Base-by-base conservation (phyloP, 371 early-diverging fungal species). In the Rhizopus microsporus region DNA sequence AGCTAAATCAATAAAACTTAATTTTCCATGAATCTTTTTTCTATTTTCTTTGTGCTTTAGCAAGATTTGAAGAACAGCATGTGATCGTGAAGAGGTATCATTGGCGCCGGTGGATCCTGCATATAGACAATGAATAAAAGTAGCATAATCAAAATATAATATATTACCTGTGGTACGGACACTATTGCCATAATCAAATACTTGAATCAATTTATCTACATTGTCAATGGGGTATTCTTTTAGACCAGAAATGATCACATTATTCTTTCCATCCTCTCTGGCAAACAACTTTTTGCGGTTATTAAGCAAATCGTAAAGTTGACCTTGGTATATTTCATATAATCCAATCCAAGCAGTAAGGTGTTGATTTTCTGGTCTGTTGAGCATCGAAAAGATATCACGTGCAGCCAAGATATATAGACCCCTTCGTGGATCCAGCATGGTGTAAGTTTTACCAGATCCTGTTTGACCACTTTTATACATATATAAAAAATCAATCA, bases 261-360 rank as follows among this genome's bases (percentile, higher is more conserved):
- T 88, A 57, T 90, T 85, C 64, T 96, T 93, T 40, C 92, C 96
- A 69, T 96, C 95, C 68, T 99, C 99, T 32, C 98, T 84, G 6
- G 97, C 97, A 82, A 86, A 89, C 15, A 97, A 74, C 62, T 85
- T 86, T 68, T 96, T 93, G 53, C 97, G 84, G 16, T 83, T 80
- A 62, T 94, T 93, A 42, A 99, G 77, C 52, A 99, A 72, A 70
- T 99, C 99, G 65, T 92, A 95, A 17, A 99, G 80, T 31, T 95
- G 93, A 12, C 93, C 93, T 71, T 96, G 94, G 67, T 99, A 99
- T 57, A 99, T 96, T 73, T 99, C 99, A 66, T 93, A 97, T 59
- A 97, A 92, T 42, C 90, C 88, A 59, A 95, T 93, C 59, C 81
- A 90, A 4, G 92, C 93, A 3, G 83, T 61, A 40, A 94, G 68